Conservation (phyloP, 2,329 filamentous ascomycete species). For the Colletotrichum karsti region DNA sequence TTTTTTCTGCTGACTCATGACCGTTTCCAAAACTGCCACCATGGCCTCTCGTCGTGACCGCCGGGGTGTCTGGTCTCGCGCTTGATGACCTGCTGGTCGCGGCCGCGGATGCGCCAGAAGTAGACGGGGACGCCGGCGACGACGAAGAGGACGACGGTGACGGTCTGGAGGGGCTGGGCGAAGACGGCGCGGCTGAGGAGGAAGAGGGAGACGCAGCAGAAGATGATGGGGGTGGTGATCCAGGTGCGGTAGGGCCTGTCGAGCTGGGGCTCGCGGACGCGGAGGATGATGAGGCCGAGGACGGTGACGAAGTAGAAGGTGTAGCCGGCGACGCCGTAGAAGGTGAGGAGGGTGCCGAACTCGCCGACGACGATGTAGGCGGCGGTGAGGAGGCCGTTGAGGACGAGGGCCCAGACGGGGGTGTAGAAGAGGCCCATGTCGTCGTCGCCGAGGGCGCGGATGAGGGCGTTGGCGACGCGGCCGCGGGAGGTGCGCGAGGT, state of each 20-base stretch:
- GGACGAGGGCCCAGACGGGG: constrained; percentile 87
- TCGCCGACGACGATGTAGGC: constrained; percentile 87
- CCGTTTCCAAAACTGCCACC: constrained; percentile 71
- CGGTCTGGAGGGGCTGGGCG: constrained; percentile 87
- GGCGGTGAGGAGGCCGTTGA: constrained; percentile 80
- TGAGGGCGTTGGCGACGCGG: constrained; percentile 67
- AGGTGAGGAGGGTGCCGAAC: constrained; percentile 91
- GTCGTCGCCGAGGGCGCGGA: constrained; percentile 76
- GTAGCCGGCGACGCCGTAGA: constrained; percentile 97
- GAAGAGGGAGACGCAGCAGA: constrained; percentile 97
- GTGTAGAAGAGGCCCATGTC: constrained; percentile 88
- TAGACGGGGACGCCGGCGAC: constrained; percentile 86
- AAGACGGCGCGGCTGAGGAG: constrained; percentile 89
- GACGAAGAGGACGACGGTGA: constrained; percentile 88
- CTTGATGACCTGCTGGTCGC: constrained; percentile 60
- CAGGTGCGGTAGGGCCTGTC: constrained; percentile 94
- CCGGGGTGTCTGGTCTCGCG: constrained; percentile 42
- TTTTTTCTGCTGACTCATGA: constrained; percentile 33
- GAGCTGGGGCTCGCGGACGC: constrained; percentile 86
- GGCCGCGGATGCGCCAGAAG: constrained; percentile 82
- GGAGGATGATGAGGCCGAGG: constrained; percentile 87
- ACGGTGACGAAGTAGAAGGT: constrained; percentile 98
- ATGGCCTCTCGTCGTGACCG: constrained; percentile 41
- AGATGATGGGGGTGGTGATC: constrained; percentile 97
- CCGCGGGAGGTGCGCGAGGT: constrained; percentile 59